Conservation (phyloP, 129 eudicot genomes). For the Erigeron canadensis region DNA sequence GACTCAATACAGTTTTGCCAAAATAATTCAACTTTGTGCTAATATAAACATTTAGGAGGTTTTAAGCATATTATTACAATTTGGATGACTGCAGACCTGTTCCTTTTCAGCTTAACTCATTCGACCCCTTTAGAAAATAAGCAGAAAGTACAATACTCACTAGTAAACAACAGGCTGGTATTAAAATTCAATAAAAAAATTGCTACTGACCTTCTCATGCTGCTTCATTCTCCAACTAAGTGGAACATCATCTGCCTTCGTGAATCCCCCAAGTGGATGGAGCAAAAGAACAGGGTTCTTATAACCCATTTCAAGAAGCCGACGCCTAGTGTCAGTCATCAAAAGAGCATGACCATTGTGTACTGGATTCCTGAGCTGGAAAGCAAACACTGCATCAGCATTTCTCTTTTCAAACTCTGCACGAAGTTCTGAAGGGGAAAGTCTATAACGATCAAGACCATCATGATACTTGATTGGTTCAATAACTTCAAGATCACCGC, state of each 20-base stretch:
- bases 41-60: no score
- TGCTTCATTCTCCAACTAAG: slow-evolving; percentile 97
- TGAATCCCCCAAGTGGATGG: slow-evolving; percentile 92
- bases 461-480: slow-evolving; percentile 79
- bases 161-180: neutral
- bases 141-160: neutral
- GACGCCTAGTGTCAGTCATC: slow-evolving; percentile 93
- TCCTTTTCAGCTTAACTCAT: neutral
- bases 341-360: slow-evolving; percentile 94
- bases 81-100: neutral
- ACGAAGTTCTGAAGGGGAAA: slow-evolving; percentile 85
- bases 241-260: slow-evolving; percentile 93
- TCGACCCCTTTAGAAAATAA: neutral
- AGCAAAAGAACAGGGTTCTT: slow-evolving; percentile 91
- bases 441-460: slow-evolving; percentile 80
- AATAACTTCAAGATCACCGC: slow-evolving; percentile 94
- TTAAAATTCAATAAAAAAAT: neutral
- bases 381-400: slow-evolving; percentile 96
- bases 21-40: no score
- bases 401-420: slow-evolving; percentile 75
- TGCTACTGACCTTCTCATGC: slow-evolving; percentile 70
- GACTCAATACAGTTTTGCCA: no score
- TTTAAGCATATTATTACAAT: neutral
- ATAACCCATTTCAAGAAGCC: slow-evolving; percentile 98
- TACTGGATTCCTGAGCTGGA: slow-evolving; percentile 92